phyloP scores from a whole-genome alignment of 148 eudicot species.

The Camellia japonica region DNA sequence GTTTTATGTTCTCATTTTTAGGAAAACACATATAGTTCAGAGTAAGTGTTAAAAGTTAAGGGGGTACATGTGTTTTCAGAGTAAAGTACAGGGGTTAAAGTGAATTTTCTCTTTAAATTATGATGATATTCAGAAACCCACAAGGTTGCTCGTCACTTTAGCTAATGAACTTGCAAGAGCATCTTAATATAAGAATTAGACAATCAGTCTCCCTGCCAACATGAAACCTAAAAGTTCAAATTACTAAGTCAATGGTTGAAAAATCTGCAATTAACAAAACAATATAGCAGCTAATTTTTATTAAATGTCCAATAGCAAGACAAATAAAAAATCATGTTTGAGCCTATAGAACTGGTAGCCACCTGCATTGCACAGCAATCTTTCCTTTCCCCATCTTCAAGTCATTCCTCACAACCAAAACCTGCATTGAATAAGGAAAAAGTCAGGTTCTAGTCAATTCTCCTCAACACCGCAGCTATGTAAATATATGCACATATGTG shows the following conservation, averaged over 20 bases:
- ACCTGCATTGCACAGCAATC: slow-evolving; percentile 99
- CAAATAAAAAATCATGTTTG: slow-evolving; percentile 6
- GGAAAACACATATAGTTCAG: too few species aligned
- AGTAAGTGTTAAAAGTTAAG: too few species aligned
- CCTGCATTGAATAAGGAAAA: slow-evolving; percentile 40
- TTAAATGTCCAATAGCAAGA: background rate
- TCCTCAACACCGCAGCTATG: background rate
- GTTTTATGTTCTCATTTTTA: too few species aligned
- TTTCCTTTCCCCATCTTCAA: slow-evolving; percentile 99
- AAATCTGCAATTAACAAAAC: background rate
- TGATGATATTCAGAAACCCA: background rate
- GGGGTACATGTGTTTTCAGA: too few species aligned
- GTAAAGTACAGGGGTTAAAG: too few species aligned
- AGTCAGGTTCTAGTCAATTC: slow-evolving; percentile 1
- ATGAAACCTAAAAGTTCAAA: background rate
- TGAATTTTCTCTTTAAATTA: background rate
- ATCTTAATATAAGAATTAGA: background rate
- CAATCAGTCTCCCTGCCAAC: background rate
- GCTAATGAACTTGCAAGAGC: background rate
- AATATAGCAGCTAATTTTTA: slow-evolving; percentile 9
- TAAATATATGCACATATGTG: background rate
- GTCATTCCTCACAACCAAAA: slow-evolving; percentile 97
- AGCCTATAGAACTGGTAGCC: background rate
- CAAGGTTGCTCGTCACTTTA: background rate
- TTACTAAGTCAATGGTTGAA: background rate